Percentiles rank a stretch among this genome's conserved stretches.
These are phyloP conservation scores for Tolypocladium tundrense DNA, from an alignment of 2,329 filamentous ascomycete species.

Conservation along the genomic window DNA sequence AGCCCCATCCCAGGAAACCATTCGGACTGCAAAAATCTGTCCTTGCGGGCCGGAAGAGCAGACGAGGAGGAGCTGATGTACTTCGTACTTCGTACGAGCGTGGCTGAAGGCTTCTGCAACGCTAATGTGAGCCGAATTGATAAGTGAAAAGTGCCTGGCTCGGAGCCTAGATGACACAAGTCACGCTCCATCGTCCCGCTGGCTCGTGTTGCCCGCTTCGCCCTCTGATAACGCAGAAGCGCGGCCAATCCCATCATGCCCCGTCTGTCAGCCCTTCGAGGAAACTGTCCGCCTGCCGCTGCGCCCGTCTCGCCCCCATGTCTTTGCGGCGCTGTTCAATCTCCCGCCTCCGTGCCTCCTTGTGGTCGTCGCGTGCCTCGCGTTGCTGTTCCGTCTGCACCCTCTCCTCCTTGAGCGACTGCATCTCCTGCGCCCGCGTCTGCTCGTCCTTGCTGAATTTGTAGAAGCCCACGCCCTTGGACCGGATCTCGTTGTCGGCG, in stretches of 20 bases:
- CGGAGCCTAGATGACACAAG: neutral
- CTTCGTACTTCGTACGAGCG: too few species aligned
- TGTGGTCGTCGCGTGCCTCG: conserved; percentile 42
- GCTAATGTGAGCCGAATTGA: neutral
- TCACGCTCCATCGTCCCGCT: neutral
- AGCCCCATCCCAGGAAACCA: neutral
- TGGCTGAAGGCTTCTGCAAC: neutral
- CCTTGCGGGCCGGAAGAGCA: neutral
- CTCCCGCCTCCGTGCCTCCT: conserved; percentile 47
- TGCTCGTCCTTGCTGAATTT: conserved; percentile 72
- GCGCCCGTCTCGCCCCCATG: conserved; percentile 50
- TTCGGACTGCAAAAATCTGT: neutral
- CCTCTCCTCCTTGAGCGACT: conserved; percentile 55
- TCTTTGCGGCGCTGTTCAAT: conserved; percentile 54
- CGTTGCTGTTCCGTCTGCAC: conserved; percentile 57
- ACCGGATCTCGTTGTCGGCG: conserved; percentile 70
- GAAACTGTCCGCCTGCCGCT: conserved; percentile 64
- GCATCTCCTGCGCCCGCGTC: conserved; percentile 61
- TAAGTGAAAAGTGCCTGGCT: neutral
- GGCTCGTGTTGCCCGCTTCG: neutral
- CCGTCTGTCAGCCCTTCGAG: conserved; percentile 42
- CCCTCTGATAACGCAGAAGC: neutral
- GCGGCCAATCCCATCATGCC: neutral
- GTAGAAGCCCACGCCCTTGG: conserved; percentile 86
- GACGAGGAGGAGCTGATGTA: neutral